Evolutionary conservation across 2,329 filamentous ascomycete genomes (phyloP).

Genomic region (Fusarium sp.): DNA sequence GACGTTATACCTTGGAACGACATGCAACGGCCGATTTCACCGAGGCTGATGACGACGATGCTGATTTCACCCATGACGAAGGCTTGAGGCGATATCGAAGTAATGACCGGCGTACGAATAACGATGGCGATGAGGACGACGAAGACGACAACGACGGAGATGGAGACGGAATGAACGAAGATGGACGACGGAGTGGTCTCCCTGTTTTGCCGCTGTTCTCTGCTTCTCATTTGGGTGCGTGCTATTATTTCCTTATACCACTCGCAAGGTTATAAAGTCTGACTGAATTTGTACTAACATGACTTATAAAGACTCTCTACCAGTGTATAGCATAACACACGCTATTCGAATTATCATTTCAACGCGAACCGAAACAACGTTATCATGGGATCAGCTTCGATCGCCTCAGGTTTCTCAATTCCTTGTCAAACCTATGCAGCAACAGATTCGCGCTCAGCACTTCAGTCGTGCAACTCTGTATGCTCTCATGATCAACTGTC

Average conservation of each 20-base stretch:
- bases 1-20: constrained; percentile 48
- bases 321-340: constrained; percentile 91
- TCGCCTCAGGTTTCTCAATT: constrained; percentile 98
- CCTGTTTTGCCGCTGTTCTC: constrained; percentile 81
- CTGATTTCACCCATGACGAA: constrained; percentile 56
- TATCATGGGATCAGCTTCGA: constrained; percentile 94
- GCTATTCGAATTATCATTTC: constrained; percentile 87
- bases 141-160: constrained; percentile 60
- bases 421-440: constrained; percentile 93
- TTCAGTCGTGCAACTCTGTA: constrained; percentile 90
- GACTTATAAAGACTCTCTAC: constrained; percentile 75
- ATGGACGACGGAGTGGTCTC: constrained; percentile 45
- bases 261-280: background rate
- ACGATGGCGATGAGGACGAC: constrained; percentile 61
- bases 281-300: constrained; percentile 14
- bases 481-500: constrained; percentile 90
- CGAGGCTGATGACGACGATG: constrained; percentile 68
- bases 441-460: constrained; percentile 84
- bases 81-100: constrained; percentile 41
- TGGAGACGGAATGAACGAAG: constrained; percentile 54
- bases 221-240: constrained; percentile 76
- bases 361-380: constrained; percentile 87
- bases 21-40: constrained; percentile 74
- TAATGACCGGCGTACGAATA: constrained; percentile 42
- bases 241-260: background rate